Base-by-base conservation (phyloP, 768 basidiomycete genomes). In the Myochromella boudieri region DNA sequence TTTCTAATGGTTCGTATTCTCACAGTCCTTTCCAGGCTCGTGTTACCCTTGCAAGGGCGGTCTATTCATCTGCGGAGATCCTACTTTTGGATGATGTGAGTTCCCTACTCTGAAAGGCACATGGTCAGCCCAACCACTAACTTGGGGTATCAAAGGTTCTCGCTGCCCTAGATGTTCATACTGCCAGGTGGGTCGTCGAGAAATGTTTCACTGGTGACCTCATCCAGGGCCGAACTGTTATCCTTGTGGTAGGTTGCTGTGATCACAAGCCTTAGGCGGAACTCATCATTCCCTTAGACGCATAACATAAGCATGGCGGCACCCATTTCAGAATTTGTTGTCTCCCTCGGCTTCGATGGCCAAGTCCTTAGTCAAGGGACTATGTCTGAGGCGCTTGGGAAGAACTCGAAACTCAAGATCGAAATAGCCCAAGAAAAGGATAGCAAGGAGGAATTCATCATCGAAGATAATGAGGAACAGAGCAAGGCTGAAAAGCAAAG, bases 171-270 rank as follows among this genome's bases (percentile, higher is more conserved):
- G 65, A 65, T 60, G 85, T 82, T 0, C 82, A 85, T 52, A 93
- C 90, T 1, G 87, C 92, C 1, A 81, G 84, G 51, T 87, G 89
- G 66, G 77, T 97, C 33, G 87, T 85, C 58, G 71, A 81, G 14
- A 72, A 90, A 48, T 94, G 91, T 53, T 70, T 97, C n/a, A 74
- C 75, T 49, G 93, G 94, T 6, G 82, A 87, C 28, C 69, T 97
- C 33, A 74, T 92, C 61, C 64, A 69, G 17, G 83, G 80, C 10
- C 74, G 93, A 36, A 95, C 94, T 0, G 67, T 95, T 36, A 72
- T 97, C 29, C 74, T 97, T 15, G 93, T 95, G 37, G 80, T 81
- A 49, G 43, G 75, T 61, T 15, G 11, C 20, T 33, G 41, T n/a
- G 37, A 25, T 5, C 21, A 14, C 34, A 10, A 14, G 6, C 22